phyloP scores from a whole-genome alignment of 2,329 filamentous ascomycete species.

The Fusarium fujikuroi region DNA sequence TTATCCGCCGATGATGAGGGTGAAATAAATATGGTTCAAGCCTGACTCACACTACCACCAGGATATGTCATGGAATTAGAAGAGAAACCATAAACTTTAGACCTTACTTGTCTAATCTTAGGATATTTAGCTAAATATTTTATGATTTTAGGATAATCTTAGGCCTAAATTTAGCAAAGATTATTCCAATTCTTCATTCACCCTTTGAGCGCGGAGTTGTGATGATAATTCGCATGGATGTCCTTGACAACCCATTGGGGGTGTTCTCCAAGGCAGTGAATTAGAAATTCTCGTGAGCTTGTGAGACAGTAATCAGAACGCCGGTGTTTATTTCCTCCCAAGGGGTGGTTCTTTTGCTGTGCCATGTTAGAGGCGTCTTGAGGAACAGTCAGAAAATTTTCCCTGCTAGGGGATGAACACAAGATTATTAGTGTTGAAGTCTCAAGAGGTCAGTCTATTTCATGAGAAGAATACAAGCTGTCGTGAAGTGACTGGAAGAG shows the following conservation, averaged over 20 bases:
- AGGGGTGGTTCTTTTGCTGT: not conserved
- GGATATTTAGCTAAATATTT: not conserved
- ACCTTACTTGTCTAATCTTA: not conserved
- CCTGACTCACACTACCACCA: not conserved
- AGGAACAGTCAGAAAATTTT: not conserved
- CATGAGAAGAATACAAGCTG: not conserved
- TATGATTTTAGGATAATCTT: not conserved
- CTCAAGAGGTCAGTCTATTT: not conserved
- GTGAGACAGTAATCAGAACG: not conserved
- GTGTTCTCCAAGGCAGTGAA: not conserved
- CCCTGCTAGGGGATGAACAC: not conserved
- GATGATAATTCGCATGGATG: too few species aligned
- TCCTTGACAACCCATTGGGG: not conserved
- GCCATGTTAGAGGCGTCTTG: too few species aligned
- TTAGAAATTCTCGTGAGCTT: not conserved
- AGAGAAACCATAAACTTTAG: not conserved
- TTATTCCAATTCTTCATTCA: not conserved
- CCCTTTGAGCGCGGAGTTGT: not conserved
- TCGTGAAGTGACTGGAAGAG: not conserved
- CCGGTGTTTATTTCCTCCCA: not conserved
- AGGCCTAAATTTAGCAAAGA: not conserved
- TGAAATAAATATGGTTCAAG: not conserved
- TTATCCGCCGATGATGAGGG: not conserved
- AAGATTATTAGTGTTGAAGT: not conserved
- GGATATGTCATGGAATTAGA: not conserved